These are phyloP conservation scores for Nemania sp. DNA, from an alignment of 2,329 filamentous ascomycete genomes.

Conservation along the genomic window DNA sequence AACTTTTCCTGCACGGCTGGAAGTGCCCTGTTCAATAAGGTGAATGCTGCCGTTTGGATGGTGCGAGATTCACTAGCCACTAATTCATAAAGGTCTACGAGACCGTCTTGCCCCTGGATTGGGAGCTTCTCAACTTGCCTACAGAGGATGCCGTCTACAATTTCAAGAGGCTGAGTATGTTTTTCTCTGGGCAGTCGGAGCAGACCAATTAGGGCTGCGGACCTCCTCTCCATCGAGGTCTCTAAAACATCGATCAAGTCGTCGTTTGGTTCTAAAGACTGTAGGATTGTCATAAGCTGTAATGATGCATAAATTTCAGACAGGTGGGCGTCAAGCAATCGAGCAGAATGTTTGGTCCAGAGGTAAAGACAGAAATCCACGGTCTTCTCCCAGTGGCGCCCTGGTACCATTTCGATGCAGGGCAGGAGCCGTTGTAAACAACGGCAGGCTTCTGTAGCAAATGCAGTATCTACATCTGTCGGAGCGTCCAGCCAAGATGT, in stretches of 20 bases:
- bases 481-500: conserved; percentile 67
- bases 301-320: conserved; percentile 73
- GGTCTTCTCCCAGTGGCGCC: conserved; percentile 77
- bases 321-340: conserved; percentile 52
- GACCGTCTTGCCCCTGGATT: conserved; percentile 62
- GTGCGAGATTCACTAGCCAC: conserved; percentile 74
- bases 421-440: conserved; percentile 67
- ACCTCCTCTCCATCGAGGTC: conserved; percentile 59
- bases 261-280: conserved; percentile 74
- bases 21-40: conserved; percentile 77
- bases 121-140: conserved; percentile 69
- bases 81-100: conserved; percentile 72
- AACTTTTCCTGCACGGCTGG: conserved; percentile 78
- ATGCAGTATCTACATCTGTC: conserved; percentile 46
- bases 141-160: conserved; percentile 75
- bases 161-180: conserved; percentile 67
- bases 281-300: conserved; percentile 67
- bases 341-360: conserved; percentile 55
- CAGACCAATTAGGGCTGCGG: conserved; percentile 62
- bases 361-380: conserved; percentile 61
- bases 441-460: conserved; percentile 58
- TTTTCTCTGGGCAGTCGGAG: conserved; percentile 56
- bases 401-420: conserved; percentile 79
- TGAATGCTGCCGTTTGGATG: conserved; percentile 80
- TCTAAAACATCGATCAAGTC: conserved; percentile 78